Evolutionary conservation across 768 basidiomycete genomes (phyloP), one percentile per base, ranked within the genome.

Genomic region (Termitomyces sp.): DNA sequence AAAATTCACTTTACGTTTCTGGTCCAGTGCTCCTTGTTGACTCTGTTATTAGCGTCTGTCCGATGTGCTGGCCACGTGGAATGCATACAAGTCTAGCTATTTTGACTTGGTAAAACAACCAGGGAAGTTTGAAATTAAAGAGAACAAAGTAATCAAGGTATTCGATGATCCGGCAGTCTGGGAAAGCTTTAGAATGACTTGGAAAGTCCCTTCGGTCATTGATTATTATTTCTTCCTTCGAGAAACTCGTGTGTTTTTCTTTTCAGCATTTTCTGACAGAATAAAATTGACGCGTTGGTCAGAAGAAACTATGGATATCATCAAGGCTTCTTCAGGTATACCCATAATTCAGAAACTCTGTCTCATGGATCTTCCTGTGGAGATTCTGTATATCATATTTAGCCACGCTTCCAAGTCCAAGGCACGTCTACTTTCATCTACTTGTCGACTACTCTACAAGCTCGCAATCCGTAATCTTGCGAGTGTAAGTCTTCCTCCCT

Each of bases 401-500:
- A 6, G 32, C 15, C 14, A 37, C 2, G 22, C 48, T n/a, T 34
- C 19, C 2, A 1, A 5, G 17, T 0, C 12, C 5, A 3, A 50
- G 2, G 41, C 43, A 7, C 48, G 55, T 14, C 10, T 42, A 8
- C 42, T 56, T 7, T 44, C 42, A 2, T 24, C 40, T 0, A 50
- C 54, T 24, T 55, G 54, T 30, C 47, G 43, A 12, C 32, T 17
- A 24, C 54, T 55, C 6, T 38, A 28, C 11, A 22, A 55, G 24
- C 43, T 55, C 3, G 54, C 48, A 22, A 1, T 6, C 30, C 42
- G 40, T 22, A 22, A 35, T 26, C 30, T 55, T 2, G 21, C 28
- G 22, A 48, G 34, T 26, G 54, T 55, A 12, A 24, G 54, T 54
- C 24, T n/a, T n/a, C n/a, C n/a, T n/a, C n/a, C n/a, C n/a, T n/a